Evolutionary conservation across 164 flowering plant species (phyloP), one percentile per base, ranked within the genome.

Genomic region (Magnolia officinalis): DNA sequence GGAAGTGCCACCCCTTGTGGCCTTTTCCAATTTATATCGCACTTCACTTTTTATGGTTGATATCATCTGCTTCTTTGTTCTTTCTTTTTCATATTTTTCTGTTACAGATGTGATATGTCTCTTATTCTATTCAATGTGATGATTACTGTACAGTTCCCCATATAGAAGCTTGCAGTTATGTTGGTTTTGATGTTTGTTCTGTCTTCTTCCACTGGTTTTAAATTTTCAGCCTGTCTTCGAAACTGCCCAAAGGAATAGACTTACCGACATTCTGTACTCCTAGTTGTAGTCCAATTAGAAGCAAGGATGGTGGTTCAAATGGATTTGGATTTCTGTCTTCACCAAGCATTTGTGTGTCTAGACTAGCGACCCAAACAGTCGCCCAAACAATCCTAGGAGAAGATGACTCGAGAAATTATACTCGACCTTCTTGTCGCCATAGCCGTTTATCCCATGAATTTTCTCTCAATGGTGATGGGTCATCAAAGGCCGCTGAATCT

Each of bases 221-320:
- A 51, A 63, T 29, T 82, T 81, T 50, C 88, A 94, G 98, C 82
- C 89, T 91, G 51, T 88, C 94, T 24, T 79, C 87, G 45, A 91
- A 82, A 81, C 51, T 82, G 69, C 72, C 80, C 55, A 86, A 80
- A 75, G 90, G 83, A 64, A 68, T 73, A 52, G 92, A 90, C 29
- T 70, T 72, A 49, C 85, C 87, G 3, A 69, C 79, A 13, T 84
- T 83, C 77, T 77, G 80, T 23, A 79, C 87, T 23, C 14, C 74
- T 20, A 6, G 79, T 80, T 77, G 73, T 79, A 84, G 82, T 67
- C 67, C 82, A 52, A 61, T 26, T 66, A 81, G 74, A 66, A 75
- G 19, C 76, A 84, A 76, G 77, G 86, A 86, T 63, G 67, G 71
- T 74, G 66, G 72, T 74, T 72, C 83, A 23, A 73, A 63, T 75